Percentiles rank a stretch among this genome's conserved stretches.
Evolutionary conservation across 176 grass and related monocot species (phyloP).

Genomic region (Lolium perenne): DNA sequence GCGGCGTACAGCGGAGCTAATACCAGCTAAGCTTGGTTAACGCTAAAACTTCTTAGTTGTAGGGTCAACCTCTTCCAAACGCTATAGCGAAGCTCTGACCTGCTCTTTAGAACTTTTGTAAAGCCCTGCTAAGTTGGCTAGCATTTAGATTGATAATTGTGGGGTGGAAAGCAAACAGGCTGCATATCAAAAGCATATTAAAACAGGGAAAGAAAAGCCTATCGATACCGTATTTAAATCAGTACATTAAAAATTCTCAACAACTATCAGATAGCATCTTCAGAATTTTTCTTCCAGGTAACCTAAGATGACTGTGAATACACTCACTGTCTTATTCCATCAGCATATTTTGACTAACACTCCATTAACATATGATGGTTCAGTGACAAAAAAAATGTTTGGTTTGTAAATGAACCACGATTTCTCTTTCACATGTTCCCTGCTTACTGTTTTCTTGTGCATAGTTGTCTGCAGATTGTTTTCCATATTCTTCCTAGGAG

Average conservation of each 20-base stretch:
- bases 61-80: too few relatives aligned
- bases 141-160: too few relatives aligned
- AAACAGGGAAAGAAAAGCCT: not conserved
- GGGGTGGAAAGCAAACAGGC: not conserved
- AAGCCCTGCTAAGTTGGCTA: too few relatives aligned
- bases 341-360: not conserved
- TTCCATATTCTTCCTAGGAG: not conserved
- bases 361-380: not conserved
- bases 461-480: not conserved
- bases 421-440: not conserved
- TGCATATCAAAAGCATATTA: not conserved
- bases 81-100: too few relatives aligned
- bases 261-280: not conserved
- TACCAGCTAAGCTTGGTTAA: too few relatives aligned
- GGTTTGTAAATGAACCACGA: not conserved
- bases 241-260: not conserved
- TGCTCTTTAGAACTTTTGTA: too few relatives aligned
- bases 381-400: slow-evolving; percentile 14
- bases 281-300: too few relatives aligned
- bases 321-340: not conserved
- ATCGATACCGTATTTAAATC: not conserved
- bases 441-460: not conserved
- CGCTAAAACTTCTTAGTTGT: too few relatives aligned
- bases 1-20: too few relatives aligned
- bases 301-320: slow-evolving; percentile 5